Base-by-base conservation (phyloP, 1,284 basidiomycete genomes). In the Volvariella volvacea region DNA sequence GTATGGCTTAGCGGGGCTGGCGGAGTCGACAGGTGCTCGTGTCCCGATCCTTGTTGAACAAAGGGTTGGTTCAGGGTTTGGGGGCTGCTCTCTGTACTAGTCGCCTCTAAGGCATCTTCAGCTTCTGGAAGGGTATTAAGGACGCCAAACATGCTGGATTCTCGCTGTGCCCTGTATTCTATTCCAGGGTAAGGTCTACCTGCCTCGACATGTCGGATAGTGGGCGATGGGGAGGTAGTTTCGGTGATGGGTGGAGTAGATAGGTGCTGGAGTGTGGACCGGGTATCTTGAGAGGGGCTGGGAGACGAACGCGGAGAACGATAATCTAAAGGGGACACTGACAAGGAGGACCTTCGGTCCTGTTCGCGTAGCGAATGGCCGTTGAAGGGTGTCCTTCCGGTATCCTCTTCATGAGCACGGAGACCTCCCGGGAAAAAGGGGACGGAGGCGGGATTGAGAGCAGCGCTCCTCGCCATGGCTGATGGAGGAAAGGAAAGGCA, bases 391-490 rank as follows among this genome's bases (percentile, higher is more conserved):
- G 73, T 56, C 48, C 63, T 65, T 40, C 62, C 54, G 47, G 64
- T 65, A 42, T 78, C 76, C 44, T 80, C 76, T 48, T 81, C 80
- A 53, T 58, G 66, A 54, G 67, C 57, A 54, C 78, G 78, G 56
- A 75, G 61, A 57, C 68, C 71, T 44, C 80, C 81, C 50, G 87
- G 86, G 61, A 88, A 87, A 73, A 89, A 88, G 41, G 87, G 87
- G 59, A 80, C 80, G 47, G 86, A 88, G 50, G 84, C 73, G 52
- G 86, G 86, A 62, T 89, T 88, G 55, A 89, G 68, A 46, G 80
- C 72, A 56, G 75, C 80, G 57, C 79, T 83, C 72, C 76, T 80
- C 48, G 82, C 78, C 80, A 87, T 83, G 55, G 65, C 65, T 59
- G 62, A 64, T 53, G 50, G 52, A 58, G 49, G 51, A 56, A 60